Base-by-base conservation (phyloP, 176 grass and related monocot genomes). In the Saccharum officinarum region DNA sequence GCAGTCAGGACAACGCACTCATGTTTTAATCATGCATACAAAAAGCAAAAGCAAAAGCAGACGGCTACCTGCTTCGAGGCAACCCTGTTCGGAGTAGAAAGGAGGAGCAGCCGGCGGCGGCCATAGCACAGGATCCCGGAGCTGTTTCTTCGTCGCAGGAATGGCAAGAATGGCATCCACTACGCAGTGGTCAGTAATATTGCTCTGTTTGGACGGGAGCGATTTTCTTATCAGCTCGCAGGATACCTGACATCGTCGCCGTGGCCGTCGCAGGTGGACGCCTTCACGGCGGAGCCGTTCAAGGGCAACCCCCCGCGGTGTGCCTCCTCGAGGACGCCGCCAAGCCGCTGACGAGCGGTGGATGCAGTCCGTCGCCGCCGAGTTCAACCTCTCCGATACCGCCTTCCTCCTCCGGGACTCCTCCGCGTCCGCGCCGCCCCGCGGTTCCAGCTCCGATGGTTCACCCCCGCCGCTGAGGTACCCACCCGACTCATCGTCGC, bases 231-330 rank as follows among this genome's bases (percentile, higher is more conserved):
- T 9, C 5, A 7, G 5, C 40, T 45, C 8, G 6, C 7, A 11
- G 23, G 7, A 0, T 5, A 1, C 16, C 3, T 38, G 60, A 71
- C 55, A 15, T 37, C 54, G 28, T 26, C 39, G 52, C 41, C 66
- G 1, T 59, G 85, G 45, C 62, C 77, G 13, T 38, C 25, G 89
- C 88, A 97, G 94, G 87, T 97, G 54, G 94, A 94, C 23, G 92
- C 90, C 15, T 97, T 97, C 64, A 69, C 92, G 31, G 55, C 52
- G 45, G 57, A 55, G 73, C 83, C 86, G 12, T 94, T 97, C 83
- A 94, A 85, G 92, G 94, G 94, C 36, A 94, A 94, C 39, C 94
- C 92, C 5, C 90, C 92, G 88, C 92, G 6, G 90, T 94, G 41
- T 94, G 94, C 77, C 39, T 94, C 33, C 84, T 97, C 41, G 63